Conservation (phyloP, 257 asterid species). For the Voacanga thouarsii region DNA sequence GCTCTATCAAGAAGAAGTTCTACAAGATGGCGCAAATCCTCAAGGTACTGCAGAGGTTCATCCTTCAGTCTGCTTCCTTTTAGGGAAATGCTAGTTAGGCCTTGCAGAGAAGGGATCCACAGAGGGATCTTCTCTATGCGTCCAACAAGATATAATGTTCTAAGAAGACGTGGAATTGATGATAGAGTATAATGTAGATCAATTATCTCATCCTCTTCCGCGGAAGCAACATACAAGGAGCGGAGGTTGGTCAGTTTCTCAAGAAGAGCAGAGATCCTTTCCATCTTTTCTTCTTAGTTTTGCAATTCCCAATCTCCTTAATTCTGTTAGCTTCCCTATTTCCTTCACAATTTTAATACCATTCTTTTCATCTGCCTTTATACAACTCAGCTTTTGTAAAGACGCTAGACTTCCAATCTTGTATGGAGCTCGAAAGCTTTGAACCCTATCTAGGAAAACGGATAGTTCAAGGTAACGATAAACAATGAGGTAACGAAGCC, state of each 20-base stretch:
- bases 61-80: slow-evolving; percentile 15
- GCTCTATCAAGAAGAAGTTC: slow-evolving; percentile 4
- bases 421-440: slow-evolving; percentile 14
- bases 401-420: slow-evolving; percentile 17
- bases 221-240: slow-evolving; percentile 6
- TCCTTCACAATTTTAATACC: slow-evolving; percentile 14
- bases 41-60: slow-evolving; percentile 23
- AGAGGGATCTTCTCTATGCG: slow-evolving; percentile 21
- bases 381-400: slow-evolving; percentile 9
- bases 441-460: no score
- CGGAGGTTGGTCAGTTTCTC: slow-evolving; percentile 22
- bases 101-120: slow-evolving; percentile 25
- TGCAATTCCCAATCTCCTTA: slow-evolving; percentile 22
- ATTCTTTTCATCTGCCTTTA: slow-evolving; percentile 5
- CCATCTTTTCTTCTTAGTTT: slow-evolving; percentile 24
- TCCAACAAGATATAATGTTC: slow-evolving; percentile 15
- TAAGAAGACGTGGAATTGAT: slow-evolving; percentile 12
- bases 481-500: slow-evolving; percentile 18
- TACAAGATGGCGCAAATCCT: slow-evolving; percentile 33
- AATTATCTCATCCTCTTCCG: slow-evolving; percentile 9
- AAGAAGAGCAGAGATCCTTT: slow-evolving; percentile 21
- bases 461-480: not conserved
- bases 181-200: not conserved
- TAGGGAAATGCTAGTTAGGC: slow-evolving; percentile 13
- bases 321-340: slow-evolving; percentile 22